Evolutionary conservation across 1,284 basidiomycete genomes (phyloP), one percentile per base, ranked within the genome.

Genomic region (Mrakiaceae sp.): DNA sequence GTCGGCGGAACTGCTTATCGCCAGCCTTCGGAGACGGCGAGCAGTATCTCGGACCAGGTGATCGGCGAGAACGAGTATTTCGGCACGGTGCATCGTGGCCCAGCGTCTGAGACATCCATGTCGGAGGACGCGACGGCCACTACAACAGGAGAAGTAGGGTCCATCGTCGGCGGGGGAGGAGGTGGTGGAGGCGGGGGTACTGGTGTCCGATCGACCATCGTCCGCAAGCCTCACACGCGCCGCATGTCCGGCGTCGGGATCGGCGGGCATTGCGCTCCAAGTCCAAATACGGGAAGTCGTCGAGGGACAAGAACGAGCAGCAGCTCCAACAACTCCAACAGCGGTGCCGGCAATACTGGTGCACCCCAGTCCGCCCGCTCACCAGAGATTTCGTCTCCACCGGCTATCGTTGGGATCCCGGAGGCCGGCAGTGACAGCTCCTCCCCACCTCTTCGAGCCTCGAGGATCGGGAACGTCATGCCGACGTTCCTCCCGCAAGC

Each of bases 21-120:
- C n/a, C 58, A 48, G 10, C 58, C 49, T 3, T 63, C 65, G 16
- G 65, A 60, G 51, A 63, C 61, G 39, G 58, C 57, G 5, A 66
- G 61, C 56, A 66, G 64, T 42, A 62, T 62, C 40, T 62, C 60
- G 6, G 64, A 66, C 27, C 57, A 65, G n/a, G 60, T 49, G 12
- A 47, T 58, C 4, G 60, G 52, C 14, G 50, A 39, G 57, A 14
- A 14, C 27, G 44, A 54, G 14, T 55, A 47, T 9, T 9, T n/a
- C 52, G 52, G 43, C 39, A n/a, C n/a, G 27, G 44, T 14, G 61
- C 58, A 58, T 10, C 60, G 42, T 7, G 59, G 50, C 3, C 39
- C 52, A 42, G 54, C 47, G 9, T 62, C 60, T 7, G 64, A 66
- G 48, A 66, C 64, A 5, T 61, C 58, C 16, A 50, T 58, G 7